Percentiles rank a stretch among this genome's conserved stretches.
phyloP scores from a whole-genome alignment of 2,329 filamentous ascomycete species.

The Scedosporium minutisporum region DNA sequence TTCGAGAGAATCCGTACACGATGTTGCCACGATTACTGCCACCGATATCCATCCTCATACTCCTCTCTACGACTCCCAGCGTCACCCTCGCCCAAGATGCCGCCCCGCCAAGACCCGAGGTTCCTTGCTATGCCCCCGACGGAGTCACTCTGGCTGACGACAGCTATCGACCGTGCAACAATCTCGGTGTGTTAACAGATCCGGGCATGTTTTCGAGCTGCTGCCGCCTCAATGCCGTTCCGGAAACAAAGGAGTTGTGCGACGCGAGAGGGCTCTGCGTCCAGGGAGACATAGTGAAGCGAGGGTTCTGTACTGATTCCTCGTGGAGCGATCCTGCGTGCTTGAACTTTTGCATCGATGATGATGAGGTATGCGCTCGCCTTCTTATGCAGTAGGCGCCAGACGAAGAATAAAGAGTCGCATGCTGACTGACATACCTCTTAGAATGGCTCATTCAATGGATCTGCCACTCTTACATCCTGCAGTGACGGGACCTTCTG shows the following conservation, averaged over 20 bases:
- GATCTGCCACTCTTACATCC: conserved; percentile 15
- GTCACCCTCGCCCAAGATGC: not conserved
- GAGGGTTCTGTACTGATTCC: conserved; percentile 21
- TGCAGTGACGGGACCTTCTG: conserved; percentile 22
- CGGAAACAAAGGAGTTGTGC: conserved; percentile 16
- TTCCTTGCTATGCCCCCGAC: conserved; percentile 19
- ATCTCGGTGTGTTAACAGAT: conserved; percentile 18
- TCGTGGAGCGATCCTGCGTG: conserved; percentile 20
- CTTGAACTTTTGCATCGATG: conserved; percentile 18
- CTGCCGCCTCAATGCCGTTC: conserved; percentile 17
- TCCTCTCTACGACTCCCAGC: not conserved
- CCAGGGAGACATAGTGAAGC: conserved; percentile 13
- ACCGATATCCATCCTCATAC: not conserved
- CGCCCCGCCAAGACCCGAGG: not conserved
- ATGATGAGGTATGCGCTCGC: conserved; percentile 4
- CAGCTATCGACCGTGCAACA: conserved; percentile 22
- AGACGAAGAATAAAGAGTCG: conserved; percentile 1
- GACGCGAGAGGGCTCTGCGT: conserved; percentile 19
- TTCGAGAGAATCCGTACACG: not conserved
- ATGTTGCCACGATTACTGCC: not conserved
- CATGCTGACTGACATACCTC: conserved; percentile 1
- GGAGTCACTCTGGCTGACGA: conserved; percentile 17
- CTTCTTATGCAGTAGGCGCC: not conserved
- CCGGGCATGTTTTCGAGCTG: conserved; percentile 20
- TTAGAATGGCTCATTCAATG: conserved; percentile 16